Percentiles rank a stretch among this genome's conserved stretches.
Conservation (phyloP, 2,329 filamentous ascomycete species). For the Clonostachys chloroleuca region DNA sequence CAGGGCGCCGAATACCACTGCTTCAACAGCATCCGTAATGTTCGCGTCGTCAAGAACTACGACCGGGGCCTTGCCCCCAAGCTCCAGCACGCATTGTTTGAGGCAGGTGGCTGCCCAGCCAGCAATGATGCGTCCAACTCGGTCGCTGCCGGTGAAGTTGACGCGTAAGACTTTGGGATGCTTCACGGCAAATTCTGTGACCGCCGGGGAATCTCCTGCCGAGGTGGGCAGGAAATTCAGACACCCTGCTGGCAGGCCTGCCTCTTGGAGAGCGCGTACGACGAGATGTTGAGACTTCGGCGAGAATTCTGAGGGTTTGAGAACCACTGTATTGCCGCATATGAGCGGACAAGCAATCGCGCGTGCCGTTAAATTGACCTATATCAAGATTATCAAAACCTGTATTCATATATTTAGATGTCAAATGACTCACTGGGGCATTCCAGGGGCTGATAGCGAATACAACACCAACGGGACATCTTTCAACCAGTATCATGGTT, state of each 20-base stretch:
- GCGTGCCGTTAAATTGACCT: constrained; percentile 28
- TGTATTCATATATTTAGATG: neutral
- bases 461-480: constrained; percentile 66
- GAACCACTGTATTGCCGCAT: constrained; percentile 53
- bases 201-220: constrained; percentile 49
- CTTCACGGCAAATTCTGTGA: constrained; percentile 59
- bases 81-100: constrained; percentile 65
- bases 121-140: constrained; percentile 61
- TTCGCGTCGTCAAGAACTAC: constrained; percentile 66
- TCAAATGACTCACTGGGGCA: constrained; percentile 15
- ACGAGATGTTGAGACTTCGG: constrained; percentile 54
- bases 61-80: constrained; percentile 65
- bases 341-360: constrained; percentile 45
- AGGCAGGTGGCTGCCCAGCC: constrained; percentile 57
- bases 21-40: constrained; percentile 54
- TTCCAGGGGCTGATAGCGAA: constrained; percentile 66
- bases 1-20: constrained; percentile 55
- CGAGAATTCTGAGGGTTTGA: constrained; percentile 58
- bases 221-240: constrained; percentile 60
- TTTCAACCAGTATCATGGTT: constrained; percentile 54
- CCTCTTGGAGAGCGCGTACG: constrained; percentile 50
- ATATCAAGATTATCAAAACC: neutral
- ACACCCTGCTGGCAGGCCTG: constrained; percentile 61
- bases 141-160: constrained; percentile 67
- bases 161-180: constrained; percentile 60